Evolutionary conservation across 768 basidiomycete genomes (phyloP).

Genomic region (Lactarius indigo): DNA sequence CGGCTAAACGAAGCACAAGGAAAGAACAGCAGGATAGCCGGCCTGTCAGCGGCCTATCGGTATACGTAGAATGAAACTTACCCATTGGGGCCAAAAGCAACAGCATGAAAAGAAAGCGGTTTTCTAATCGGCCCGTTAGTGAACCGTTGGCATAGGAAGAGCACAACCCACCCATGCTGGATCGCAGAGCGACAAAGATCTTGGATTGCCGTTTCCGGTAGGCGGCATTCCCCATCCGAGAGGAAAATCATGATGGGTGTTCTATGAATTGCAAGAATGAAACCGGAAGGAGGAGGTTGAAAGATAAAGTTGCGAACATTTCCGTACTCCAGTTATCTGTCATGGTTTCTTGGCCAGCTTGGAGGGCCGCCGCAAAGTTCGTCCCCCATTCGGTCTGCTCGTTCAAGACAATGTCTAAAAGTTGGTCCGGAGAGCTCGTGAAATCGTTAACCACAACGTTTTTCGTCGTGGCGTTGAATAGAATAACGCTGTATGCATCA

Average conservation of each 20-base stretch:
- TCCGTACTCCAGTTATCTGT: slow-evolving; percentile 47
- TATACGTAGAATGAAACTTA: neutral
- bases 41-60: neutral
- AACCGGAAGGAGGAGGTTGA: neutral
- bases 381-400: slow-evolving; percentile 38
- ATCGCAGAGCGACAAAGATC: slow-evolving; percentile 42
- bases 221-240: neutral
- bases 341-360: slow-evolving; percentile 38
- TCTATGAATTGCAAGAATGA: neutral
- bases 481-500: neutral
- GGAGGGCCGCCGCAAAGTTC: slow-evolving; percentile 41
- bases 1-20: slow-evolving; percentile 50
- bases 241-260: neutral
- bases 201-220: slow-evolving; percentile 36
- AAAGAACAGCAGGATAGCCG: slow-evolving; percentile 47
- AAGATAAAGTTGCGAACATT: slow-evolving; percentile 35
- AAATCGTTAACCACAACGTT: neutral
- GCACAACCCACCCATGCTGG: slow-evolving; percentile 40
- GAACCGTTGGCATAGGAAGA: neutral
- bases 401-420: neutral
- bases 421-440: neutral
- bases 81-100: slow-evolving; percentile 46
- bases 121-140: slow-evolving; percentile 35
- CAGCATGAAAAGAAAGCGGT: slow-evolving; percentile 53
- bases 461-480: neutral